Conservation (phyloP, 164 flowering plant genomes). For the Macadamia tetraphylla region DNA sequence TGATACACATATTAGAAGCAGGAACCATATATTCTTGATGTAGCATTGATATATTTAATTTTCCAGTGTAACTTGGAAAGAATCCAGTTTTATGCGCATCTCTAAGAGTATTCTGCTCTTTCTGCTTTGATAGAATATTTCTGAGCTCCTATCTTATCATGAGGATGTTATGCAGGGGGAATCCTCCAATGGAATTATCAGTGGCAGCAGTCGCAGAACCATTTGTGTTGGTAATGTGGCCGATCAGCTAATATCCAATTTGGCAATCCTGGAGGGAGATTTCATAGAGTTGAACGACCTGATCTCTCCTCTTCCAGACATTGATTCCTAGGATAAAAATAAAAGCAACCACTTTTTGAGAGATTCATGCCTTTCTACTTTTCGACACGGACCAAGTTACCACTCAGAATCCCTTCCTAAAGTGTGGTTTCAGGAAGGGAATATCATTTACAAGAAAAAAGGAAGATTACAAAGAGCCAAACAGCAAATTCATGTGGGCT, state of each 20-base stretch:
- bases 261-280: constrained; percentile 14
- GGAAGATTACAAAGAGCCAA: neutral
- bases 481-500: constrained; percentile 5
- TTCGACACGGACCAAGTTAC: constrained; percentile 3
- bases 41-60: neutral
- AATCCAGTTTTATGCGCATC: neutral
- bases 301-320: constrained; percentile 7
- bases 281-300: constrained; percentile 19
- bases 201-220: constrained; percentile 4
- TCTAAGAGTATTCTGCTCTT: neutral
- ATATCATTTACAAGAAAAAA: neutral
- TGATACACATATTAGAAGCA: neutral
- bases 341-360: neutral
- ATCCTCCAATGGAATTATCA: constrained; percentile 4
- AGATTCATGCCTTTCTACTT: constrained; percentile 1
- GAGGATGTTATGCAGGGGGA: constrained; percentile 13
- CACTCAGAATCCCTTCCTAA: constrained; percentile 2
- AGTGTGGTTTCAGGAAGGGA: neutral
- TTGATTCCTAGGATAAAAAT: constrained; percentile 8
- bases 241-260: constrained; percentile 2
- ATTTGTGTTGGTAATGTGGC: constrained; percentile 1
- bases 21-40: neutral
- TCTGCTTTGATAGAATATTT: neutral
- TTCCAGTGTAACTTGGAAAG: neutral
- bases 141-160: neutral